Percentiles rank a stretch among this genome's conserved stretches.
Evolutionary conservation across 345 rosid species (phyloP).

Genomic region (Schrenkiella parvula): DNA sequence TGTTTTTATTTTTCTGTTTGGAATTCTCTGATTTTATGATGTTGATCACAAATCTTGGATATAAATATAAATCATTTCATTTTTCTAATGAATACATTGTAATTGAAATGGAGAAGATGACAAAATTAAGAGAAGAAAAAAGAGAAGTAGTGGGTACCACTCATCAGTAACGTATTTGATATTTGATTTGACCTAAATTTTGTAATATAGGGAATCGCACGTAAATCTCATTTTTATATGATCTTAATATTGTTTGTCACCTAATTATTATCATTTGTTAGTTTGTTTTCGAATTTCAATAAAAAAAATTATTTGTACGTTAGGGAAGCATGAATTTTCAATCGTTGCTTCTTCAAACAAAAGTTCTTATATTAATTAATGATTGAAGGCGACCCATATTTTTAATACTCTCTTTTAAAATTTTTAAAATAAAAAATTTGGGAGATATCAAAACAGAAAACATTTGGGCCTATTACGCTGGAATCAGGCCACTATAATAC

Average conservation of each 20-base stretch:
- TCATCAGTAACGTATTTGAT: constrained; percentile 19
- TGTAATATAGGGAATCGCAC: constrained; percentile 12
- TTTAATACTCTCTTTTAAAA: neutral
- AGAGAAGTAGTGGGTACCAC: constrained; percentile 24
- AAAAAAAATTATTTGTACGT: constrained; percentile 7
- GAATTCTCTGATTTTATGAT: neutral
- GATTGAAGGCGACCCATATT: neutral
- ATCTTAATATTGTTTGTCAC: neutral
- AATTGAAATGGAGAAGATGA: constrained; percentile 19
- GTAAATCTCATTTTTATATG: constrained; percentile 7
- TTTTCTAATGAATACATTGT: neutral
- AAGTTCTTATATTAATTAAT: constrained; percentile 11
- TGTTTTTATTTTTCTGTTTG: neutral
- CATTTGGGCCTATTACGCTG: neutral
- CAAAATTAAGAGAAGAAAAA: constrained; percentile 12
- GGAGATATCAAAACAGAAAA: neutral
- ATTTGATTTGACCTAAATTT: constrained; percentile 24
- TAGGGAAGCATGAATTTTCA: constrained; percentile 26
- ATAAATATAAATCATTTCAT: neutral
- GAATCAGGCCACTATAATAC: neutral
- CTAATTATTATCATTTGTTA: constrained; percentile 9
- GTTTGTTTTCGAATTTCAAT: neutral
- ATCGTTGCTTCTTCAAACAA: constrained; percentile 23
- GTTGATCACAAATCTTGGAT: constrained; percentile 11
- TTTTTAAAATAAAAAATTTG: neutral